phyloP scores from a whole-genome alignment of 257 asterid genomes.

The Parsonsia alboflavescens region DNA sequence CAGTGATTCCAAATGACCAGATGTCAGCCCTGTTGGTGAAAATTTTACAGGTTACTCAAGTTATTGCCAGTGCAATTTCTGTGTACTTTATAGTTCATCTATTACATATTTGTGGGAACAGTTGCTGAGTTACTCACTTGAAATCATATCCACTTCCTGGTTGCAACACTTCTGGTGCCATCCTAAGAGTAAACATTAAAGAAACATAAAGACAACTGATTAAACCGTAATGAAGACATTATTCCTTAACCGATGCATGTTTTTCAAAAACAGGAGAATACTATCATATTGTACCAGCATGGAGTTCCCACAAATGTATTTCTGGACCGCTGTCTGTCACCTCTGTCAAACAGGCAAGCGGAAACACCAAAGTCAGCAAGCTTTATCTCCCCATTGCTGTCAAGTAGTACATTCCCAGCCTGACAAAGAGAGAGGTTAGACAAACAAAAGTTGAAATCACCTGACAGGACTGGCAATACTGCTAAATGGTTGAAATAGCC shows the following conservation, averaged over 20 bases:
- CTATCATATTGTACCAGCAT: slow-evolving; percentile 63
- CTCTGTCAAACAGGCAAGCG: slow-evolving; percentile 92
- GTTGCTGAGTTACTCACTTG: slow-evolving; percentile 51
- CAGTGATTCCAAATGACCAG: slow-evolving; percentile 99
- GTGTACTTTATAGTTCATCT: not conserved
- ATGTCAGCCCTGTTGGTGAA: slow-evolving; percentile 78
- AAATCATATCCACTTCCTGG: slow-evolving; percentile 98
- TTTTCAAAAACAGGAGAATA: slow-evolving; percentile 6
- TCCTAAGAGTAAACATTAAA: slow-evolving; percentile 47
- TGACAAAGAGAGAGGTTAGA: slow-evolving; percentile 30
- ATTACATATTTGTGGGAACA: not conserved
- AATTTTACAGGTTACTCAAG: slow-evolving; percentile 12
- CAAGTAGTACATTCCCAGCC: slow-evolving; percentile 97
- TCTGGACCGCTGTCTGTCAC: slow-evolving; percentile 95
- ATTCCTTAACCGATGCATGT: not conserved
- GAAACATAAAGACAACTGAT: slow-evolving; percentile 18
- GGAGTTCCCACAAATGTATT: slow-evolving; percentile 99
- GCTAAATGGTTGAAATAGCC: slow-evolving; percentile 2
- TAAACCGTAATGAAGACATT: not conserved
- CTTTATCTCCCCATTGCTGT: slow-evolving; percentile 80
- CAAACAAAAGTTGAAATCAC: slow-evolving; percentile 11
- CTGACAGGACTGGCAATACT: not conserved
- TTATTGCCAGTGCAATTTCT: not conserved
- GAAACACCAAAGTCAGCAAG: slow-evolving; percentile 99
- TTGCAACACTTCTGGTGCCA: slow-evolving; percentile 99